Evolutionary conservation across 805 yeast genomes (phyloP).

Genomic region (Suhomyces prunicola): DNA sequence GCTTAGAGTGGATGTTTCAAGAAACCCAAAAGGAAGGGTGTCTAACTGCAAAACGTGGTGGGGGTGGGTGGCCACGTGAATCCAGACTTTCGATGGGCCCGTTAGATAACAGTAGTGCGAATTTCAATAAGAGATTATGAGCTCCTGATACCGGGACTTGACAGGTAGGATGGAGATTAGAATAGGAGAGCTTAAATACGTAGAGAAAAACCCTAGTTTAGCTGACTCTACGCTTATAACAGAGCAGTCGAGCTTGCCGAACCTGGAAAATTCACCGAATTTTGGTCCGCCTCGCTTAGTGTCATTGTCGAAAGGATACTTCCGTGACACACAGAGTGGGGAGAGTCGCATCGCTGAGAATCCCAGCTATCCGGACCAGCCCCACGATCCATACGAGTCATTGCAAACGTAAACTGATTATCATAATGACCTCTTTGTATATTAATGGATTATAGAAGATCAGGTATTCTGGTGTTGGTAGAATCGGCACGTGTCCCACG

Average conservation of each 20-base stretch:
- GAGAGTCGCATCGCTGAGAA: neutral
- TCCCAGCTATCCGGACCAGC: neutral
- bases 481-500: neutral
- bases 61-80: conserved; percentile 2
- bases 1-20: neutral
- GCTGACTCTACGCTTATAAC: neutral
- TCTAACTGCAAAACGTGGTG: conserved; percentile 3
- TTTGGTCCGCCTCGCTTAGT: neutral
- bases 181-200: neutral
- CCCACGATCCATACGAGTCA: neutral
- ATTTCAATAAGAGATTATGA: neutral
- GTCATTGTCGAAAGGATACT: neutral
- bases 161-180: neutral
- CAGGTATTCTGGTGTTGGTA: too few relatives aligned
- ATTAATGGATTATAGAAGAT: too few relatives aligned
- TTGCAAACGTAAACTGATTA: neutral
- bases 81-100: neutral
- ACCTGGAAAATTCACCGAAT: neutral
- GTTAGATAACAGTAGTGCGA: conserved; percentile 2
- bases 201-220: too few relatives aligned
- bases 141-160: neutral
- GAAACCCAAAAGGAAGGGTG: neutral
- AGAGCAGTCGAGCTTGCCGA: neutral
- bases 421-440: neutral
- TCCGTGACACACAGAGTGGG: neutral